Percentiles rank a stretch among this genome's conserved stretches.
Conservation (phyloP, 139 green algal species). For the Eudorina sp. region DNA sequence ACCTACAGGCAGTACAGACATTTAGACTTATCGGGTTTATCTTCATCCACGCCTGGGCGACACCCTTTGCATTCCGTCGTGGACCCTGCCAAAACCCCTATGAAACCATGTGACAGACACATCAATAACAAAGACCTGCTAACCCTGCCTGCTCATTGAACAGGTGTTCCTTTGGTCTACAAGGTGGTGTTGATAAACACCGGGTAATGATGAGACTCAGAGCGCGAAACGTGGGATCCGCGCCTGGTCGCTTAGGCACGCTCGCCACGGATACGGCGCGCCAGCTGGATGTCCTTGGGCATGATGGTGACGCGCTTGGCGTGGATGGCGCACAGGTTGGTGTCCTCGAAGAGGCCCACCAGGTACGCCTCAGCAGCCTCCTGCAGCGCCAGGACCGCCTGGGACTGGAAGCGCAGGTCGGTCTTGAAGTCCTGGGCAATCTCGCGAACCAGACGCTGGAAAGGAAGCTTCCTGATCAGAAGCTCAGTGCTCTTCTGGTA, state of each 20-base stretch:
- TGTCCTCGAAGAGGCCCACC: slow-evolving; percentile 98
- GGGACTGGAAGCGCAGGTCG: slow-evolving; percentile 96
- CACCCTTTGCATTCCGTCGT: too few relatives aligned
- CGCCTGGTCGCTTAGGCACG: slow-evolving; percentile 55
- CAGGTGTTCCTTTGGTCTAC: too few relatives aligned
- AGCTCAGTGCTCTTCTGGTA: slow-evolving; percentile 95
- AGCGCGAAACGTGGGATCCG: background rate
- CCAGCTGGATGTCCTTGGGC: slow-evolving; percentile 97
- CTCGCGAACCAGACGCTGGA: slow-evolving; percentile 96
- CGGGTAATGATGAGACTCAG: background rate
- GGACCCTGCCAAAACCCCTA: too few relatives aligned
- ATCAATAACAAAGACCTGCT: too few relatives aligned
- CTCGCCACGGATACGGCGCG: slow-evolving; percentile 85
- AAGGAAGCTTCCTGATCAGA: slow-evolving; percentile 86
- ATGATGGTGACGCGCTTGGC: slow-evolving; percentile 96
- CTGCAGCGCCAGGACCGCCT: slow-evolving; percentile 95
- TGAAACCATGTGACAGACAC: too few relatives aligned
- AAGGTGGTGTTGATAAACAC: slow-evolving; percentile 20
- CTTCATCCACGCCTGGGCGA: too few relatives aligned
- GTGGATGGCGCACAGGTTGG: slow-evolving; percentile 91
- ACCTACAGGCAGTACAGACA: too few relatives aligned
- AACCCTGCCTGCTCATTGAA: too few relatives aligned
- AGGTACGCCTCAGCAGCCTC: slow-evolving; percentile 98
- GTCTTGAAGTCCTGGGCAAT: slow-evolving; percentile 99
- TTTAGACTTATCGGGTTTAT: too few relatives aligned